Percentiles rank a stretch among this genome's conserved stretches.
phyloP scores from a whole-genome alignment of 768 basidiomycete genomes.

The Floccularia luteovirens region DNA sequence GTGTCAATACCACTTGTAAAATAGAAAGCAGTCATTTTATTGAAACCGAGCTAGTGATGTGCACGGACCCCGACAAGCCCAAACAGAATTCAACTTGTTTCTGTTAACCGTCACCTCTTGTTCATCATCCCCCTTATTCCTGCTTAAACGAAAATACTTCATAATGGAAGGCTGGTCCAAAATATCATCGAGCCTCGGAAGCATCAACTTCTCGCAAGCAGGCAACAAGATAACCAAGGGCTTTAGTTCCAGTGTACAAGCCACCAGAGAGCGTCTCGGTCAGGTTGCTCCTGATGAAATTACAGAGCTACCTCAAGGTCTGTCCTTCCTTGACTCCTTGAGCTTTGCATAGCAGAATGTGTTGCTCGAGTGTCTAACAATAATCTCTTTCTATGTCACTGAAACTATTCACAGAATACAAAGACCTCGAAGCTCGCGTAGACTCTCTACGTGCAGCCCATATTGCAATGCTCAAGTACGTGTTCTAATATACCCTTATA shows the following conservation, averaged over 20 bases:
- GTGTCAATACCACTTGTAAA: too few relatives aligned
- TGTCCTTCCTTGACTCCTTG: slow-evolving; percentile 6
- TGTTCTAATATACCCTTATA: slow-evolving; percentile 4
- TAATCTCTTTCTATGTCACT: slow-evolving; percentile 1
- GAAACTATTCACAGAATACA: slow-evolving; percentile 66
- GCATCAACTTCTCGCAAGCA: slow-evolving; percentile 67
- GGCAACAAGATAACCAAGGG: slow-evolving; percentile 74
- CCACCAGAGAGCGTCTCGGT: slow-evolving; percentile 82
- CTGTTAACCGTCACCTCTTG: not conserved
- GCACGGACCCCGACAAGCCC: not conserved
- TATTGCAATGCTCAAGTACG: slow-evolving; percentile 68
- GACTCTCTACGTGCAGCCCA: slow-evolving; percentile 85
- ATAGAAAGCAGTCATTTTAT: too few relatives aligned
- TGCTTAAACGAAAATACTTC: slow-evolving; percentile 3
- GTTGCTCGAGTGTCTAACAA: too few relatives aligned
- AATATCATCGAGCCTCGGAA: slow-evolving; percentile 51
- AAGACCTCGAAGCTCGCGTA: slow-evolving; percentile 89
- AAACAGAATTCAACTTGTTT: not conserved
- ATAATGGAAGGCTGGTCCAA: slow-evolving; percentile 64
- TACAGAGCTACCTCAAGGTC: slow-evolving; percentile 88
- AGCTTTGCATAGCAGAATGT: too few relatives aligned
- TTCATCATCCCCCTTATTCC: not conserved
- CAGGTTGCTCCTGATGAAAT: slow-evolving; percentile 89
- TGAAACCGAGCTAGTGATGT: not conserved
- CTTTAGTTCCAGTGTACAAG: slow-evolving; percentile 77